A percentile compares a stretch with the other conserved stretches of the same genome.
These are phyloP conservation scores for Xylariaceae sp. DNA, from an alignment of 2,329 filamentous ascomycete genomes.

Conservation along the genomic window DNA sequence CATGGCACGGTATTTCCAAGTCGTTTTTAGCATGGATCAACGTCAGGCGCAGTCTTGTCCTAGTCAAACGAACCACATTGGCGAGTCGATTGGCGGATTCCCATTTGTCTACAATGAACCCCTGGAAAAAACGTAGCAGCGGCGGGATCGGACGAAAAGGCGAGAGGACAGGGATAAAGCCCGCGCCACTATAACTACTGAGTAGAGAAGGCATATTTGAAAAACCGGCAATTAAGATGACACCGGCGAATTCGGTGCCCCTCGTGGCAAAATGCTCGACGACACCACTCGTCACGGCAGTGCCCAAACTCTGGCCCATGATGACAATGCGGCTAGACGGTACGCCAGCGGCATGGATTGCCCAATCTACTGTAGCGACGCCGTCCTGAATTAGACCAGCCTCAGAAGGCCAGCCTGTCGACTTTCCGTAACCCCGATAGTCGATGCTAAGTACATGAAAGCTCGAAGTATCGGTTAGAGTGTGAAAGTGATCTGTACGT, in stretches of 20 bases:
- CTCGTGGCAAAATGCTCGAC: slow-evolving; percentile 70
- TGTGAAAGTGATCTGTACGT: slow-evolving; percentile 78
- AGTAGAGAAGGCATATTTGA: slow-evolving; percentile 75
- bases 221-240: slow-evolving; percentile 83
- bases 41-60: slow-evolving; percentile 64
- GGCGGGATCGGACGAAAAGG: slow-evolving; percentile 73
- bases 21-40: slow-evolving; percentile 85
- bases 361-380: slow-evolving; percentile 74
- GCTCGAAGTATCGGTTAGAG: slow-evolving; percentile 72
- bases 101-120: slow-evolving; percentile 81
- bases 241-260: slow-evolving; percentile 74
- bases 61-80: slow-evolving; percentile 59
- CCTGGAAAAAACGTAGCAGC: slow-evolving; percentile 64
- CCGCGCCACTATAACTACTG: slow-evolving; percentile 78
- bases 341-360: slow-evolving; percentile 67
- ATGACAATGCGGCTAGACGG: slow-evolving; percentile 76
- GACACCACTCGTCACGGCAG: slow-evolving; percentile 78
- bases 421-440: slow-evolving; percentile 87
- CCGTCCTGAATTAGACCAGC: slow-evolving; percentile 81
- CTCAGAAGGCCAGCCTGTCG: slow-evolving; percentile 81
- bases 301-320: slow-evolving; percentile 86
- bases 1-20: slow-evolving; percentile 77
- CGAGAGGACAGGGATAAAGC: slow-evolving; percentile 77
- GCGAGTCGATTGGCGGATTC: slow-evolving; percentile 70
- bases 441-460: slow-evolving; percentile 88